Percentiles rank a stretch among this genome's conserved stretches.
Evolutionary conservation across 331 rosid genomes (phyloP).

Genomic region (Phaseolus coccineus): DNA sequence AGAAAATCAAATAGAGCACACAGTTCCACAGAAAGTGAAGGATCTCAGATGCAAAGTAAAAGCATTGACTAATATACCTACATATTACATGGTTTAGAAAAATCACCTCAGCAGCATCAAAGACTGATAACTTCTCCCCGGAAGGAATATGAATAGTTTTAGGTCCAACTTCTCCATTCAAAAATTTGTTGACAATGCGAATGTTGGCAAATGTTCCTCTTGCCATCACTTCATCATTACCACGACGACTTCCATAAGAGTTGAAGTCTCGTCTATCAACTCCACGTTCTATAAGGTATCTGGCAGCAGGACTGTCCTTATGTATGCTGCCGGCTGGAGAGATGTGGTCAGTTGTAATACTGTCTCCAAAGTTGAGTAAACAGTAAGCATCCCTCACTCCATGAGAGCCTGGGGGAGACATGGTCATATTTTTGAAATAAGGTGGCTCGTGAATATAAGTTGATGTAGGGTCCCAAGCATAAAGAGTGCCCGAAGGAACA

Average conservation of each 20-base stretch:
- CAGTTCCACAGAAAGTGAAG: neutral
- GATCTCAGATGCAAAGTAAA: constrained; percentile 18
- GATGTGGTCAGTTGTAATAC: constrained; percentile 93
- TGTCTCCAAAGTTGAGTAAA: constrained; percentile 89
- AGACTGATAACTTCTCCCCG: constrained; percentile 80
- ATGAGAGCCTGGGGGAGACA: constrained; percentile 87
- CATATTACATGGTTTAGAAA: constrained; percentile 40
- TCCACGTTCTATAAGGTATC: constrained; percentile 79
- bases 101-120: constrained; percentile 85
- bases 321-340: constrained; percentile 98
- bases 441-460: constrained; percentile 94
- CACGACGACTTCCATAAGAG: constrained; percentile 96
- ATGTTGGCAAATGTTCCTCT: constrained; percentile 94
- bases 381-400: constrained; percentile 87
- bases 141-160: constrained; percentile 88
- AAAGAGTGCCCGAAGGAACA: constrained; percentile 82
- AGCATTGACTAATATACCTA: constrained; percentile 12
- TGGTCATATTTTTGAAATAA: constrained; percentile 81
- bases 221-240: constrained; percentile 92
- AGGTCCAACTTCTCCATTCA: constrained; percentile 96
- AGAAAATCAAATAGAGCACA: constrained; percentile 2
- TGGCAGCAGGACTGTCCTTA: constrained; percentile 89
- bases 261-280: constrained; percentile 90
- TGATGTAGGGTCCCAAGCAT: constrained; percentile 83
- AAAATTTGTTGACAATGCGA: constrained; percentile 80